These are phyloP conservation scores for Suillus sp. DNA, from an alignment of 768 basidiomycete genomes.

Conservation along the genomic window DNA sequence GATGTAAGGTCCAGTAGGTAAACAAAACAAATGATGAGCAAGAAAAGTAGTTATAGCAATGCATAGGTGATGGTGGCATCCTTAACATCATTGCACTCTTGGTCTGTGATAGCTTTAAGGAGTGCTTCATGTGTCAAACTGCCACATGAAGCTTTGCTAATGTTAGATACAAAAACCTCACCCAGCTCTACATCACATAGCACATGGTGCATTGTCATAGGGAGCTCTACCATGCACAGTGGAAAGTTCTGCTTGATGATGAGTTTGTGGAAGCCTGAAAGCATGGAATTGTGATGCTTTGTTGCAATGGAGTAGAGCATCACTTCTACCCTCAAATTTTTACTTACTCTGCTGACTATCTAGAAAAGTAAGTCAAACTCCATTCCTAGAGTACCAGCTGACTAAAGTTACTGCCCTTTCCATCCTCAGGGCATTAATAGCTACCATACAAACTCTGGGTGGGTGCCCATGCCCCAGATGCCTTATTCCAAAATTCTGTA, in stretches of 20 bases:
- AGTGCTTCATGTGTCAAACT: not conserved
- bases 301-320: conserved; percentile 14
- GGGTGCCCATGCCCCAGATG: conserved; percentile 34
- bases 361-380: conserved; percentile 34
- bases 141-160: not conserved
- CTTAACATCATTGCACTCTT: not conserved
- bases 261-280: not conserved
- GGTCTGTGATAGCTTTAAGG: not conserved
- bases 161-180: not conserved
- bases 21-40: not conserved
- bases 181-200: not conserved
- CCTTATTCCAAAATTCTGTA: conserved; percentile 16
- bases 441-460: conserved; percentile 24
- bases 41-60: not conserved
- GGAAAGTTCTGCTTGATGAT: not conserved
- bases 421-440: conserved; percentile 22
- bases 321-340: conserved; percentile 27
- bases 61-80: not conserved
- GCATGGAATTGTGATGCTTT: conserved; percentile 15
- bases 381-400: accelerated
- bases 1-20: not conserved
- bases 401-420: not conserved
- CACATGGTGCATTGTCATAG: not conserved
- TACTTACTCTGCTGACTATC: conserved; percentile 37
- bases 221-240: not conserved